Evolutionary conservation across 2,329 filamentous ascomycete species (phyloP).

Genomic region (Uncinocarpus reesii): DNA sequence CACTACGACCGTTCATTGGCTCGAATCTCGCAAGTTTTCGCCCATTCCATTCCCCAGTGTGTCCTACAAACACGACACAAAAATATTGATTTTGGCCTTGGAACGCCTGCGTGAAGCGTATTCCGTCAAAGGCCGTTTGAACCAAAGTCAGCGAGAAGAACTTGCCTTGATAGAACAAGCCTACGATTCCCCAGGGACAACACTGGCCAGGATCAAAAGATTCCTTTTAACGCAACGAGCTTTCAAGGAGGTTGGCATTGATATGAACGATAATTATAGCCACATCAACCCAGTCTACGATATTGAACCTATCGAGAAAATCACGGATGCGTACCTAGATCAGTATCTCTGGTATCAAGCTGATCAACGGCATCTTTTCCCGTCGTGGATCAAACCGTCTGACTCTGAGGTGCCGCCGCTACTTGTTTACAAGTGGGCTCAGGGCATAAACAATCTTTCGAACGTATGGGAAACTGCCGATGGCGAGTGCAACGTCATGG

Average conservation of each 20-base stretch:
- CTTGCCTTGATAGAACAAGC: conserved; percentile 94
- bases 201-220: conserved; percentile 89
- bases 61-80: conserved; percentile 98
- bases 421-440: conserved; percentile 96
- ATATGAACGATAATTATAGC: conserved; percentile 99
- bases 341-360: conserved; percentile 99
- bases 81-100: conserved; percentile 90
- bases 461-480: conserved; percentile 90
- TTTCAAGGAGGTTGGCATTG: conserved; percentile 98
- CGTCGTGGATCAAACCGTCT: conserved; percentile 97
- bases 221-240: conserved; percentile 94
- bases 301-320: conserved; percentile 98
- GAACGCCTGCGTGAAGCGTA: conserved; percentile 91
- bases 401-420: conserved; percentile 95
- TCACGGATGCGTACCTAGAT: conserved; percentile 95
- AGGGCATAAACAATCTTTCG: conserved; percentile 95
- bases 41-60: conserved; percentile 98
- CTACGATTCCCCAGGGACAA: conserved; percentile 94
- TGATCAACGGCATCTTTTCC: conserved; percentile 92
- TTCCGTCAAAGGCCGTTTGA: conserved; percentile 91
- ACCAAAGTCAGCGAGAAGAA: conserved; percentile 96
- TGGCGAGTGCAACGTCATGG: conserved; percentile 96
- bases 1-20: conserved; percentile 96
- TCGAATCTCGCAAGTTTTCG: conserved; percentile 95
- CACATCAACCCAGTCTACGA: conserved; percentile 99